These are phyloP conservation scores for Pythium aquatile DNA, from an alignment of 352 stramenopile species.

Conservation along the genomic window DNA sequence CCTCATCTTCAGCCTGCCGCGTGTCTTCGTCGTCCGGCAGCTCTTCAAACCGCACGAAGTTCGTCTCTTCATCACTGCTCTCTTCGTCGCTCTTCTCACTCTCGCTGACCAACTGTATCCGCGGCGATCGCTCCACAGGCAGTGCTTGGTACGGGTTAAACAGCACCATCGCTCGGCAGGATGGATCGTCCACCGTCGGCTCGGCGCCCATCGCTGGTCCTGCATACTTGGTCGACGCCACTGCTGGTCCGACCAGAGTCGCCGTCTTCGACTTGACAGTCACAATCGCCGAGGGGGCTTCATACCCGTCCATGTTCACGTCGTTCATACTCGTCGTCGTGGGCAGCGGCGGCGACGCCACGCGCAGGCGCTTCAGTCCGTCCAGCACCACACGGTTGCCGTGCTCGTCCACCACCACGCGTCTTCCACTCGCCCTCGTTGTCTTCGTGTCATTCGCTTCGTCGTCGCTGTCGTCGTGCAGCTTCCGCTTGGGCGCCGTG, in stretches of 20 bases:
- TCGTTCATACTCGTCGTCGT: constrained; percentile 15
- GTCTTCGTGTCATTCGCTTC: background rate
- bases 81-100: constrained; percentile 21
- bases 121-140: constrained; percentile 24
- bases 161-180: constrained; percentile 44
- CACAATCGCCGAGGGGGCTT: constrained; percentile 16
- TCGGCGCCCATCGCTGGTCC: constrained; percentile 5
- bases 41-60: constrained; percentile 70
- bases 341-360: constrained; percentile 41
- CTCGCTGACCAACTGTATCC: constrained; percentile 56
- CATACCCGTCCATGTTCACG: constrained; percentile 39
- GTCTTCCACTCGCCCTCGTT: constrained; percentile 13
- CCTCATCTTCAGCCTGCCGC: constrained; percentile 19
- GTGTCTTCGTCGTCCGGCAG: constrained; percentile 48
- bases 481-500: constrained; percentile 41
- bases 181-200: constrained; percentile 21
- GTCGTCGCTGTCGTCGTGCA: constrained; percentile 27
- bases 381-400: constrained; percentile 42
- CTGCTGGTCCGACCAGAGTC: constrained; percentile 8
- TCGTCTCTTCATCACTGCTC: constrained; percentile 29
- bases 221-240: constrained; percentile 13
- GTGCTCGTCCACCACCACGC: constrained; percentile 15
- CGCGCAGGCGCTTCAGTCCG: constrained; percentile 69
- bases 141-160: constrained; percentile 43
- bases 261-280: background rate